phyloP scores from a whole-genome alignment of 2,329 filamentous ascomycete species.

The Catunica adiposa region DNA sequence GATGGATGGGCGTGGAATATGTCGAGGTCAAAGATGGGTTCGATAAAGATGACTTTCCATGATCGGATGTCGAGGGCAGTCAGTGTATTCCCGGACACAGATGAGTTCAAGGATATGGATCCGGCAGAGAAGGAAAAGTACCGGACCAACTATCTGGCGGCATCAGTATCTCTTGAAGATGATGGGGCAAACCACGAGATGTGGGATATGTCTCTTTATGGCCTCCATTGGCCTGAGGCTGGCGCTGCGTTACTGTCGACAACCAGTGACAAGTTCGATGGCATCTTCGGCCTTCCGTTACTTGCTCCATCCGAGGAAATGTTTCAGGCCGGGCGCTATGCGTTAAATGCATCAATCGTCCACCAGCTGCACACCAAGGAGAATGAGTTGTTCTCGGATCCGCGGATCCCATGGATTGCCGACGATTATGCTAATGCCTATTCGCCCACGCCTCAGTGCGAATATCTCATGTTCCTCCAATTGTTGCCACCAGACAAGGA shows the following conservation, averaged over 20 bases:
- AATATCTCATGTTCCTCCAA: conserved; percentile 77
- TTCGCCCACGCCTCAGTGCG: conserved; percentile 37
- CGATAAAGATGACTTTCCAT: conserved; percentile 31
- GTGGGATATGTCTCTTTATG: conserved; percentile 66
- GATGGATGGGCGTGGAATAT: conserved; percentile 62
- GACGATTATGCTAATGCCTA: conserved; percentile 38
- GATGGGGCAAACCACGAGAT: conserved; percentile 30
- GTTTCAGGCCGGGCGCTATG: conserved; percentile 39
- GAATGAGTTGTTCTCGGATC: conserved; percentile 43
- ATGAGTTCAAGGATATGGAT: conserved; percentile 15
- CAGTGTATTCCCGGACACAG: conserved; percentile 4
- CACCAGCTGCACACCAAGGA: conserved; percentile 45
- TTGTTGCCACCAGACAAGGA: conserved; percentile 38
- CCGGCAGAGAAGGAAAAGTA: conserved; percentile 17
- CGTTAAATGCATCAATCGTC: conserved; percentile 59
- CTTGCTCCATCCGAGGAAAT: conserved; percentile 45
- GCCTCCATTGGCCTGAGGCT: conserved; percentile 69
- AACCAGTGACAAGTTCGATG: conserved; percentile 86
- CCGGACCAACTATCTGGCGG: conserved; percentile 8
- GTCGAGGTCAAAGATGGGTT: conserved; percentile 49
- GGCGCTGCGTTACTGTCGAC: conserved; percentile 71
- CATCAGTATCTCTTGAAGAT: conserved; percentile 14
- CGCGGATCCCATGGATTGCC: conserved; percentile 55
- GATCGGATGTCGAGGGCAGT: conserved; percentile 8
- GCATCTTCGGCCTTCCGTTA: conserved; percentile 78